phyloP scores from a whole-genome alignment of 73 alveolate species.

The Blepharisma stoltei region DNA sequence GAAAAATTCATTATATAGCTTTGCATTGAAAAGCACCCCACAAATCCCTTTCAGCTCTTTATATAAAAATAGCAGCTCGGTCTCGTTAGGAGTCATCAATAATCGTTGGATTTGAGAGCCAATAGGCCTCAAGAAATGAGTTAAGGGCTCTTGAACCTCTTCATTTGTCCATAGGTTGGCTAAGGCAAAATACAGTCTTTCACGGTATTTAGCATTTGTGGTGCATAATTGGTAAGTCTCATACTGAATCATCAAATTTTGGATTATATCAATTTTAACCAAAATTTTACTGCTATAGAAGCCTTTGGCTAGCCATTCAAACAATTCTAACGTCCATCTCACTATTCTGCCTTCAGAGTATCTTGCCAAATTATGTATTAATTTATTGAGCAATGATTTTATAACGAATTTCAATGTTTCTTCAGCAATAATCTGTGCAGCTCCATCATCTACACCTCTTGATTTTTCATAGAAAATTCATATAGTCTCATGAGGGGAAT shows the following conservation, averaged over 20 bases:
- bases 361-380: background rate
- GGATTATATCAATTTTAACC: conserved; percentile 16
- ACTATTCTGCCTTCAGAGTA: background rate
- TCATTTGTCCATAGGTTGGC: background rate
- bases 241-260: conserved; percentile 2
- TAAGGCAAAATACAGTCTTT: background rate
- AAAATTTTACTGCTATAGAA: background rate
- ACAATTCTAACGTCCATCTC: background rate
- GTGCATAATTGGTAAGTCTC: background rate
- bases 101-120: background rate
- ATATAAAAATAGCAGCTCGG: background rate
- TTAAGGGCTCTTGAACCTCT: background rate
- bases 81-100: background rate
- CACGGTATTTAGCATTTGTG: background rate
- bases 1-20: background rate
- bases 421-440: background rate
- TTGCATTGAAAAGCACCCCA: background rate
- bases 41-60: conserved; percentile 8
- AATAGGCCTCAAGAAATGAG: background rate
- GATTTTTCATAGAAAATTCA: background rate
- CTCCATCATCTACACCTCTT: too few relatives aligned
- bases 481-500: background rate
- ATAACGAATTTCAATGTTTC: background rate
- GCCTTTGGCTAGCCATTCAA: conserved; percentile 22
- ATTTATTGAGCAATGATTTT: background rate